Base-by-base conservation (phyloP, 2,329 filamentous ascomycete genomes). In the Exophiala mesophila region DNA sequence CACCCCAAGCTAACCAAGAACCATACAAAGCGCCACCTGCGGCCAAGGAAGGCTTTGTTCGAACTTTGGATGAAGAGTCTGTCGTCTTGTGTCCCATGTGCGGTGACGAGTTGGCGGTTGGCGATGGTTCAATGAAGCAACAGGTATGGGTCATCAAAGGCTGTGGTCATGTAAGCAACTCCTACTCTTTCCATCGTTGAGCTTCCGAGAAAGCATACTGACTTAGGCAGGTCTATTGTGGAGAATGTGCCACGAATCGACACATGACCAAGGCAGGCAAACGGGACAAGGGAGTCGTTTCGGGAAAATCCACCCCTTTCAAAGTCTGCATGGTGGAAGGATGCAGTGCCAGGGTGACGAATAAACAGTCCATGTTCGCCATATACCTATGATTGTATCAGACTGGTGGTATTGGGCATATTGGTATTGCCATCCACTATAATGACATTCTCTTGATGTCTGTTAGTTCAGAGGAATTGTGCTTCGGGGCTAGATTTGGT, bases 101-200 rank as follows among this genome's bases (percentile, higher is more conserved):
- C 56, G 82, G 84, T 13, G 76, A 85, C 45, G 90, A 97, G 64
- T 69, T 98, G 12, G 84, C 87, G 4, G 80, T 83, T 37, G 85
- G 88, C 10, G 79, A 79, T 0, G 56, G 73, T 41, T 71, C 73
- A 19, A 60, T 70, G 23, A 88, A 94, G 64, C 82, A 86, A 59
- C 85, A 95, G 57, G 90, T 97, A 49, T 97, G 89, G 88, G 83
- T 92, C 1, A 74, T 92, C 24, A 95, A 89, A 64, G 76, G 76
- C 38, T 98, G 92, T 62, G 92, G 92, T 52, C 92, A 98, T 68
- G 92, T 97, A 75, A 63, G 77, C 71, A 31, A 29, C 26, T 18
- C 41, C 21, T 31, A 12, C 28, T 44, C 54, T 23, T 55, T 28
- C 18, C 8, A 13, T n/a, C 3, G 31, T 20, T 46, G 37, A 13